A percentile compares a stretch with the other conserved stretches of the same genome.
Evolutionary conservation across 371 early-diverging fungal species (phyloP).

Genomic region (Pancytospora philotis): DNA sequence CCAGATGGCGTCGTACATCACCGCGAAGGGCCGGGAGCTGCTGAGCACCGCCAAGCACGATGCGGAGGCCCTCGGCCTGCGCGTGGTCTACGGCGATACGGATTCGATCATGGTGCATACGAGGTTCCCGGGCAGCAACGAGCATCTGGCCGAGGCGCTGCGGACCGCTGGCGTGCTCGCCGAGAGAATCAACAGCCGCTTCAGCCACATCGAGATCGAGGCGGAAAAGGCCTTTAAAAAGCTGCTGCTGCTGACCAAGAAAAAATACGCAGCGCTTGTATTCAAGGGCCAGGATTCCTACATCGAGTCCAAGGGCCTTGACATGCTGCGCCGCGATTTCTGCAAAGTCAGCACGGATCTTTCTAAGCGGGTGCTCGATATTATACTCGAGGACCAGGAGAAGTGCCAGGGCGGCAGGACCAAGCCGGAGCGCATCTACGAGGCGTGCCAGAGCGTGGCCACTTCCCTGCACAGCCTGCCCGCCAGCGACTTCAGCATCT

Average conservation of each 20-base stretch:
- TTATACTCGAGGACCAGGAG: constrained; percentile 41
- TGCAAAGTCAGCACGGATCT: constrained; percentile 78
- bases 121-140: constrained; percentile 64
- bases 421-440: constrained; percentile 24
- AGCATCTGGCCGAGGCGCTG: constrained; percentile 62
- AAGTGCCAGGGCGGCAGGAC: background rate
- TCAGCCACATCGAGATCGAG: constrained; percentile 83
- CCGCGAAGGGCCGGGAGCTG: constrained; percentile 88
- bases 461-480: constrained; percentile 58
- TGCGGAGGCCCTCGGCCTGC: constrained; percentile 61
- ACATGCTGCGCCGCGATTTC: constrained; percentile 93
- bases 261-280: constrained; percentile 86
- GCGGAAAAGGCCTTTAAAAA: constrained; percentile 85
- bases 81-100: constrained; percentile 97
- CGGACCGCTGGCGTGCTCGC: constrained; percentile 71
- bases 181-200: constrained; percentile 74
- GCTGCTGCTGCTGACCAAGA: constrained; percentile 90
- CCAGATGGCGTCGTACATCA: constrained; percentile 88
- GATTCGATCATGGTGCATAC: constrained; percentile 99
- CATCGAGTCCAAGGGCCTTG: constrained; percentile 89
- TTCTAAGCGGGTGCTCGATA: constrained; percentile 62
- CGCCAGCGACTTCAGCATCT: constrained; percentile 75
- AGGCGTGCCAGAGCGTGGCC: constrained; percentile 6
- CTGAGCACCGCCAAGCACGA: constrained; percentile 79
- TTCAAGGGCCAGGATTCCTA: constrained; percentile 60